Percentiles rank a stretch among this genome's conserved stretches.
These are phyloP conservation scores for Geotrichum phurueaensis DNA, from an alignment of 1,139 yeast genomes.

Conservation along the genomic window DNA sequence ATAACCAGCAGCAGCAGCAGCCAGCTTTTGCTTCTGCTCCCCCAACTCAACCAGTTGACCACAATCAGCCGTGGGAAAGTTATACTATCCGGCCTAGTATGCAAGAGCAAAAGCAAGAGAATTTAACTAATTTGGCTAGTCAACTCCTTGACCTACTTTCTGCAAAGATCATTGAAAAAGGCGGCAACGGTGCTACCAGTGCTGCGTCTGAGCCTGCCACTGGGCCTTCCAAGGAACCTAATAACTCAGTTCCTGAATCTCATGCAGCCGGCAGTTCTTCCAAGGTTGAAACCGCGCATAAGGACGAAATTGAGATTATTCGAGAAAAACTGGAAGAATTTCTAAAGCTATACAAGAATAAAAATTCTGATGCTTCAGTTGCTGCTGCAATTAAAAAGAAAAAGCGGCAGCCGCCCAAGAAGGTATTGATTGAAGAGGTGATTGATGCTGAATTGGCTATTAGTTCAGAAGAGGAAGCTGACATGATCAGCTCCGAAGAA, in stretches of 20 bases:
- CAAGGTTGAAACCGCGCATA: not conserved
- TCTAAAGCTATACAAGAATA: not conserved
- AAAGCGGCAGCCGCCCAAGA: not conserved
- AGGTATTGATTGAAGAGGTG: not conserved
- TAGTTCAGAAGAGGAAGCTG: conserved; percentile 1
- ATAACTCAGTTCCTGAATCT: not conserved
- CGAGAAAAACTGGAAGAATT: conserved; percentile 11
- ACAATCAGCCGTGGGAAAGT: not conserved
- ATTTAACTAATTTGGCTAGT: conserved; percentile 1
- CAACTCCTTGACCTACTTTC: conserved; percentile 5
- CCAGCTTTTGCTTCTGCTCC: not conserved
- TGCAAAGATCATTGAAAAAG: not conserved
- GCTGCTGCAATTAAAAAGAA: not conserved
- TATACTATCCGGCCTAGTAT: not conserved
- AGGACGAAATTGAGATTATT: conserved; percentile 6
- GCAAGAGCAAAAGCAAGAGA: not conserved
- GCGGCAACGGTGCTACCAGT: not conserved
- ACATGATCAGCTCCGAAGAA: not conserved
- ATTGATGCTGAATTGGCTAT: not conserved
- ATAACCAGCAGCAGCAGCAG: not conserved
- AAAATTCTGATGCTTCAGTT: not conserved
- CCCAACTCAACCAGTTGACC: not conserved
- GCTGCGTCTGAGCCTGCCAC: not conserved
- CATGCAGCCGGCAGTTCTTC: not conserved
- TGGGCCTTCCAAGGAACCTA: not conserved